Evolutionary conservation across 345 rosid species (phyloP).

Genomic region (Physaria fendleri): DNA sequence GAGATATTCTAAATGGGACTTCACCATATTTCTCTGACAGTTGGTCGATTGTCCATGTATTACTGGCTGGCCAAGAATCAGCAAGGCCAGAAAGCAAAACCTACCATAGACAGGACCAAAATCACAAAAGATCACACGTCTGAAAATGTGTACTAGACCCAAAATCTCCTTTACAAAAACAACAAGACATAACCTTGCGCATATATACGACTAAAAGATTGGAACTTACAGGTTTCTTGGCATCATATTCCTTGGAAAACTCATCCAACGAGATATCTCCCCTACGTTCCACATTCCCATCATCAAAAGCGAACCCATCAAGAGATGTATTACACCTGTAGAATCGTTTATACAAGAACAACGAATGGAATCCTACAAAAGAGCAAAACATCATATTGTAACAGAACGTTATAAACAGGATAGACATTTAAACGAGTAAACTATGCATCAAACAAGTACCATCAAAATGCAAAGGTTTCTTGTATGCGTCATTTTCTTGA

Average conservation of each 20-base stretch:
- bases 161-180: not conserved
- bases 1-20: constrained; percentile 70
- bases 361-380: constrained; percentile 71
- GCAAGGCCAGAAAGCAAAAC: constrained; percentile 75
- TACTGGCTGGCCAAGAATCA: constrained; percentile 86
- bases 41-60: constrained; percentile 71
- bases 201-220: not conserved
- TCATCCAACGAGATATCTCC: constrained; percentile 48
- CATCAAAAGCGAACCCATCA: constrained; percentile 56
- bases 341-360: constrained; percentile 75
- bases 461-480: constrained; percentile 50
- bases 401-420: not conserved
- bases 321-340: constrained; percentile 77
- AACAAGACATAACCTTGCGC: not conserved
- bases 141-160: not conserved
- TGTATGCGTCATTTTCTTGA: constrained; percentile 27
- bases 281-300: constrained; percentile 66
- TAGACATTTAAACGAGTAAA: not conserved
- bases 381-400: not conserved
- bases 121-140: not conserved
- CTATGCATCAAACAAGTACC: constrained; percentile 34
- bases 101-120: constrained; percentile 29
- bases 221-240: constrained; percentile 61
- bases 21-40: constrained; percentile 58
- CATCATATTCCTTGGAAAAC: constrained; percentile 51